phyloP scores from a whole-genome alignment of 2,329 filamentous ascomycete species.

The Diaporthe citri region DNA sequence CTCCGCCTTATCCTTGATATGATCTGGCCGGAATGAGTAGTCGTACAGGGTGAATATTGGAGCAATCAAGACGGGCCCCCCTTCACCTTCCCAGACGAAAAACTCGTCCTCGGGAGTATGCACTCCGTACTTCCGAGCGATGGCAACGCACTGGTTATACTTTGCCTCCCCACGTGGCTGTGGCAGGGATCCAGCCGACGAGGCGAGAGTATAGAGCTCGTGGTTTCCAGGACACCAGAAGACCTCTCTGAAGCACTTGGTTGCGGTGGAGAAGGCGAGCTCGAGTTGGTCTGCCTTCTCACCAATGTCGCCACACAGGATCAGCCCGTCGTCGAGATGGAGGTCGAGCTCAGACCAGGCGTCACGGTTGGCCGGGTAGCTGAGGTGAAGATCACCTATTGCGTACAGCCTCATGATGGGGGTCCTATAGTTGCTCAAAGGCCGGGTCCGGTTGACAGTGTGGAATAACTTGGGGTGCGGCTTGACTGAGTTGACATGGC shows the following conservation, averaged over 20 bases:
- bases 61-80: constrained; percentile 61
- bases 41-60: constrained; percentile 72
- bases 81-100: constrained; percentile 64
- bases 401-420: constrained; percentile 49
- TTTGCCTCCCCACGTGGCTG: constrained; percentile 63
- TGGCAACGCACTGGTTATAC: constrained; percentile 66
- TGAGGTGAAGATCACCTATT: constrained; percentile 54
- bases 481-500: not conserved
- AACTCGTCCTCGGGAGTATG: constrained; percentile 69
- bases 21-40: constrained; percentile 66
- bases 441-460: not conserved
- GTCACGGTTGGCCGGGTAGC: constrained; percentile 49
- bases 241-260: constrained; percentile 52
- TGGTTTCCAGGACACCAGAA: constrained; percentile 71
- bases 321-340: constrained; percentile 53
- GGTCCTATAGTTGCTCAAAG: not conserved
- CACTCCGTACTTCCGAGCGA: constrained; percentile 64
- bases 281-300: constrained; percentile 52
- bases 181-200: constrained; percentile 45
- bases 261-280: constrained; percentile 50
- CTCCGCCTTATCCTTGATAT: constrained; percentile 58
- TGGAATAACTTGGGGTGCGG: not conserved
- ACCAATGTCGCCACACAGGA: constrained; percentile 53
- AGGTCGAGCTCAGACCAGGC: constrained; percentile 48
- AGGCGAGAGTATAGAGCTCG: constrained; percentile 66